Conservation (phyloP, 108 stramenopile genomes). For the Skeletonema tropicum region DNA sequence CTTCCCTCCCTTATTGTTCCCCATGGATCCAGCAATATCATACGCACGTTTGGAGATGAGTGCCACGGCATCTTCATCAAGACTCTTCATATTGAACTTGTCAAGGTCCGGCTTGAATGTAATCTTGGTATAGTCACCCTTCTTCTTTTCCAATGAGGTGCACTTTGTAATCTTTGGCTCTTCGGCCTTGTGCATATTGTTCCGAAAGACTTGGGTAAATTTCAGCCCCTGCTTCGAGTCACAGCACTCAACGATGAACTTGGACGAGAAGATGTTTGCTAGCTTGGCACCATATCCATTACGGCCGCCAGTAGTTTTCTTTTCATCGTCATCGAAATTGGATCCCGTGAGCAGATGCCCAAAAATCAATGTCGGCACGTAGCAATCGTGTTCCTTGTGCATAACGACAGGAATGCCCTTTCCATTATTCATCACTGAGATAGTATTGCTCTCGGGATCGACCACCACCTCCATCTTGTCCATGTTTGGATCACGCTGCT, state of each 20-base stretch:
- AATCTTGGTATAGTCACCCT: constrained; percentile 96
- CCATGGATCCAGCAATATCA: constrained; percentile 97
- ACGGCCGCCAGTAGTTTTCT: constrained; percentile 99
- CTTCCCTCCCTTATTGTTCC: constrained; percentile 75
- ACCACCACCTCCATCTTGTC: constrained; percentile 90
- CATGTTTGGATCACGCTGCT: constrained; percentile 98
- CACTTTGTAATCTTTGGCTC: constrained; percentile 69
- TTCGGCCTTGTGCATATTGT: constrained; percentile 90
- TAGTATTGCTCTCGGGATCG: constrained; percentile 66
- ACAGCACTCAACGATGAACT: constrained; percentile 88
- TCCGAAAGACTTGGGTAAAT: constrained; percentile 85
- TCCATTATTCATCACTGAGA: constrained; percentile 98
- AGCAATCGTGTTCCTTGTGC: constrained; percentile 84
- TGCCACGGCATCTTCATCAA: constrained; percentile 92
- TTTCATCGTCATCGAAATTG: constrained; percentile 98
- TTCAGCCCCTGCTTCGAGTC: constrained; percentile 78
- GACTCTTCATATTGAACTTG: constrained; percentile 89
- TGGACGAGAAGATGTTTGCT: constrained; percentile 97
- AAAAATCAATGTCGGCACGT: constrained; percentile 97
- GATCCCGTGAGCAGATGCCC: constrained; percentile 81
- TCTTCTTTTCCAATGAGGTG: constrained; percentile 71
- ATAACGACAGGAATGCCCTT: constrained; percentile 80
- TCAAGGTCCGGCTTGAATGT: constrained; percentile 95
- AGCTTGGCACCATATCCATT: constrained; percentile 99
- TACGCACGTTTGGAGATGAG: constrained; percentile 95